Base-by-base conservation (phyloP, 2,329 filamentous ascomycete species). In the Penicillium sp. region DNA sequence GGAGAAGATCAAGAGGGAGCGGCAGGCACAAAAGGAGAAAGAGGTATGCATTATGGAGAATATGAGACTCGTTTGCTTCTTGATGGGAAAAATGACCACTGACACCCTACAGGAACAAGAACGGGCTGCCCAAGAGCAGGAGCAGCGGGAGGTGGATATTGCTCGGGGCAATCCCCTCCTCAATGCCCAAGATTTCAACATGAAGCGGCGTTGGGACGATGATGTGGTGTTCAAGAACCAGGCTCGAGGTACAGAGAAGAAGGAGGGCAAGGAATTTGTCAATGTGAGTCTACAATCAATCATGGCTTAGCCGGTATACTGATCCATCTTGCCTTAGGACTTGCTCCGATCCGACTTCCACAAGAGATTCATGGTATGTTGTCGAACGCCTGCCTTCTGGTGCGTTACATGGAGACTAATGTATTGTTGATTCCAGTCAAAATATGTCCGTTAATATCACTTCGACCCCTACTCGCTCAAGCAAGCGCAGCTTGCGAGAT, bases 171-270 rank as follows among this genome's bases (percentile, higher is more conserved):
- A 99, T 74, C 95, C 95, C 40, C 79, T 99, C 53, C 84, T 99
- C 57, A 97, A 98, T 68, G 73, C 83, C 52, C 90, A 91, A 74
- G 92, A 96, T 68, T 98, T 96, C 74, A 92, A 89, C 59, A 88
- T 97, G 71, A 97, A 96, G 64, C 70, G 73, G 13, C 80, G 93
- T 68, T 99, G 95, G 95, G 95, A 99, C 69, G 95, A 99, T 70
- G 95, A 99, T 74, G 95, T 99, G 13, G 93, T 99, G 2, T 99
- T 99, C 80, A 98, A 96, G 82, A 99, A 99, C 76, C 95, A 99
- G 79, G 95, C 94, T 36, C 85, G 95, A 59, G 95, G 94, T 9
- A 96, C 93, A 0, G 94, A 98, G 72, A 92, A 97, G 63, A 93
- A 89, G 81, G 87, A 89, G 63, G 92, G 89, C 81, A 96, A 94